Conservation (phyloP, 2,329 filamentous ascomycete species). For the Aspergillus eucalypticola region DNA sequence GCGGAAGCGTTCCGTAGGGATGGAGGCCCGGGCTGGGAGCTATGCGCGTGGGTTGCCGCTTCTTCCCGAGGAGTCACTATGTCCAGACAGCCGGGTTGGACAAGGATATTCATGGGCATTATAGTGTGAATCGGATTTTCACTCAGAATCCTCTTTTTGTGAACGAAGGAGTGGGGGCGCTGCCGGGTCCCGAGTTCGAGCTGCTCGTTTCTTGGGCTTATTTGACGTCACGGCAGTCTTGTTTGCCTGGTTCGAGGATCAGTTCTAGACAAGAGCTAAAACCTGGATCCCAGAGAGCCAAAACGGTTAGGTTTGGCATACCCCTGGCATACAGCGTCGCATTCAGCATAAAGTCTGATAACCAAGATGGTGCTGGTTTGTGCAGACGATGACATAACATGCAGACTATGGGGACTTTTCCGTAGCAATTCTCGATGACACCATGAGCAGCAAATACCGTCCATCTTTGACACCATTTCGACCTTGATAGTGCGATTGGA, state of each 20-base stretch:
- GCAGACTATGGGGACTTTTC: background rate
- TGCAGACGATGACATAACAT: background rate
- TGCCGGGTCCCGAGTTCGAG: background rate
- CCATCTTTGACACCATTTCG: background rate
- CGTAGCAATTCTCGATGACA: background rate
- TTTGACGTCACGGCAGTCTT: background rate
- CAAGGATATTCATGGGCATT: background rate
- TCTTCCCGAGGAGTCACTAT: constrained; percentile 18
- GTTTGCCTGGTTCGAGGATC: background rate
- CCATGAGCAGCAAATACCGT: background rate
- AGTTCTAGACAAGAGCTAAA: background rate
- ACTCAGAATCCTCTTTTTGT: background rate
- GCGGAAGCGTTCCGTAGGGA: constrained; percentile 21
- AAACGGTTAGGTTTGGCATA: background rate
- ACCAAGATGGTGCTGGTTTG: background rate
- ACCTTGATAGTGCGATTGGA: background rate
- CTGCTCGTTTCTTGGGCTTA: background rate
- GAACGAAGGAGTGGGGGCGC: background rate
- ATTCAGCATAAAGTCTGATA: background rate
- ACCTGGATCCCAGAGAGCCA: background rate
- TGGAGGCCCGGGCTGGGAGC: constrained; percentile 13
- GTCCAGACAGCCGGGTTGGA: background rate
- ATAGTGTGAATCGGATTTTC: background rate
- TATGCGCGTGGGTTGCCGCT: constrained; percentile 21
- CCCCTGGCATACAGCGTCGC: background rate